Evolutionary conservation across 352 stramenopile genomes (phyloP), one percentile per base, ranked within the genome.

Genomic region (Thalassiosira livingstoniorum): DNA sequence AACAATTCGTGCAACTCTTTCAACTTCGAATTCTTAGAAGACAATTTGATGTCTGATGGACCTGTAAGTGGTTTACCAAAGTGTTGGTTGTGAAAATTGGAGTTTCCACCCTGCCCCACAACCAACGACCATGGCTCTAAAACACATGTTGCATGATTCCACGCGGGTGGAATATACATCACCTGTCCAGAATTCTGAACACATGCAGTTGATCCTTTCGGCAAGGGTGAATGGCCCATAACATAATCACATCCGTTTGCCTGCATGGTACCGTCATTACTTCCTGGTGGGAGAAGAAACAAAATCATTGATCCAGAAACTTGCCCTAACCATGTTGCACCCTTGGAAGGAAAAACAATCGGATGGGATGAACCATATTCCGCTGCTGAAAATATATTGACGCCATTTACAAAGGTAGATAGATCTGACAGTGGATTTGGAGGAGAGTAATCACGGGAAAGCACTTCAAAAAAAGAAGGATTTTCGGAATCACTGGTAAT

Each of bases 401-500:
- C 83, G 11, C 67, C 35, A 23, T 74, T 74, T 42, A 70, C 61
- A 31, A 10, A 18, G 31, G 13, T 34, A 37, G 5, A n/a, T 15
- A n/a, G 21, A 15, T n/a, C 54, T 34, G 29, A 51, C 18, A 18
- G 42, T 51, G 10, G 42, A 51, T 10, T 18, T 18, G 78, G 78
- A 35, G 62, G 7, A 15, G 64, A 4, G 67, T 62, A 63, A 51
- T 72, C 18, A 21, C 18, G 29, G 7, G 3, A 2, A 0, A 82
- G n/a, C 27, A 57, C 1, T 4, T 82, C 60, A 32, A 86, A 37
- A 65, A 86, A 82, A 2, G 4, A 2, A 35, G 45, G 32, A 75
- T 82, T 82, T 77, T 86, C 78, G 43, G 70, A 32, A 45, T 86
- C 65, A 66, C 82, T 86, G n/a, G 78, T 86, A 60, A 86, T 82